phyloP scores from a whole-genome alignment of 2,329 filamentous ascomycete species.

The Escovopsis sp. region DNA sequence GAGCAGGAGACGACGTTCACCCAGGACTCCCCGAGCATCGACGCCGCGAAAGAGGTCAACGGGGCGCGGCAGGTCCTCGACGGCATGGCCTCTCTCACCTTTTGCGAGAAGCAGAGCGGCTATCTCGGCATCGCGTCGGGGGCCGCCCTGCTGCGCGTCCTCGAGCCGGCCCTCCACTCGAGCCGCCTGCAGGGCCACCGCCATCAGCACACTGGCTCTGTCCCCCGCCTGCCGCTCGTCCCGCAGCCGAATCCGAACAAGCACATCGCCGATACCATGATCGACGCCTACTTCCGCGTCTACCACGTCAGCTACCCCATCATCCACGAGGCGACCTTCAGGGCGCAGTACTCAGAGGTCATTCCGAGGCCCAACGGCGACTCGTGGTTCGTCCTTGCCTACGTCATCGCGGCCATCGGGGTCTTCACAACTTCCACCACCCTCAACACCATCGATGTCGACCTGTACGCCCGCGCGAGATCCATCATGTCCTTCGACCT shows the following conservation, averaged over 20 bases:
- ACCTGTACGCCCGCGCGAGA: constrained; percentile 16
- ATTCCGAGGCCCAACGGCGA: constrained; percentile 17
- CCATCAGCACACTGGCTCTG: constrained; percentile 4
- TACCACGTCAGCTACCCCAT: constrained; percentile 32
- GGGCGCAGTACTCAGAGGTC: constrained; percentile 20
- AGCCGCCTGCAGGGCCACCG: constrained; percentile 9
- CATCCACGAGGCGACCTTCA: constrained; percentile 31
- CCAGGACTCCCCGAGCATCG: constrained; percentile 6
- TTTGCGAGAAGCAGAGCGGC: constrained; percentile 23
- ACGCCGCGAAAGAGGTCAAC: constrained; percentile 6
- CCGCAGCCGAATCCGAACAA: constrained; percentile 19
- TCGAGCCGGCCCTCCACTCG: constrained; percentile 15
- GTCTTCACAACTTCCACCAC: constrained; percentile 17
- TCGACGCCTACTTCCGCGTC: constrained; percentile 27
- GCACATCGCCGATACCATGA: constrained; percentile 19
- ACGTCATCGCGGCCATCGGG: constrained; percentile 23
- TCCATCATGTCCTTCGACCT: constrained; percentile 25
- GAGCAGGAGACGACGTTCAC: constrained; percentile 16
- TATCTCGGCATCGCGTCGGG: constrained; percentile 32
- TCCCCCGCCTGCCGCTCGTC: constrained; percentile 6
- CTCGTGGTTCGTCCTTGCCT: constrained; percentile 17
- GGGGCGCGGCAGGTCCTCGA: constrained; percentile 19
- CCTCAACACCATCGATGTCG: constrained; percentile 11
- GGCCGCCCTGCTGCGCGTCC: constrained; percentile 26
- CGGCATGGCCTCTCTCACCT: constrained; percentile 23